Evolutionary conservation across 108 stramenopile species (phyloP).

Genomic region (Cylindrotheca closterium): DNA sequence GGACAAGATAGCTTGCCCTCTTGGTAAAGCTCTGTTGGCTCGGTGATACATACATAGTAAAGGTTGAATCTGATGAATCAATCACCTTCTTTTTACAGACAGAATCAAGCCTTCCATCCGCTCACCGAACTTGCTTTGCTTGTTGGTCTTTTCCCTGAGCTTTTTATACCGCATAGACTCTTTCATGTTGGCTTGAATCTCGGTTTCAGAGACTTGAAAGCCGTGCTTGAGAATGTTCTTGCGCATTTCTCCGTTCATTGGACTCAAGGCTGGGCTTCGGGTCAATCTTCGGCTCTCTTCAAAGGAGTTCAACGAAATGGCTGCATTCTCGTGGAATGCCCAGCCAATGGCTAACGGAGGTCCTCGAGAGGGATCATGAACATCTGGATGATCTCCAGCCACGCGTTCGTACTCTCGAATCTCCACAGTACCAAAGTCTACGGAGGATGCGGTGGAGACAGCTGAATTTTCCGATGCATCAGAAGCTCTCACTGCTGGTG

Average conservation of each 20-base stretch:
- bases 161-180: not conserved
- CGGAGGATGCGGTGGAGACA: not conserved
- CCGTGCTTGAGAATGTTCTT: not conserved
- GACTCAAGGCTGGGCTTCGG: not conserved
- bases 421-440: slow-evolving; percentile 6
- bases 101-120: not conserved
- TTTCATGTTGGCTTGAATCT: not conserved
- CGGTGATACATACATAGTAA: too few species aligned
- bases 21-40: too few species aligned
- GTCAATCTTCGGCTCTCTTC: not conserved
- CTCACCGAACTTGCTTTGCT: not conserved
- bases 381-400: slow-evolving; percentile 23
- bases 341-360: slow-evolving; percentile 37
- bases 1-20: too few species aligned
- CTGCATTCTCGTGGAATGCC: slow-evolving; percentile 5
- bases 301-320: not conserved
- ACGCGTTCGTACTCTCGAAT: slow-evolving; percentile 24
- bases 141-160: not conserved
- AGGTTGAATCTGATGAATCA: too few species aligned
- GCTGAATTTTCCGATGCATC: not conserved
- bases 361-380: slow-evolving; percentile 6
- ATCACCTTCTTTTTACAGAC: not conserved
- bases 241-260: not conserved
- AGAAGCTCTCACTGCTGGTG: not conserved
- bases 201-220: not conserved